Evolutionary conservation across 2,329 filamentous ascomycete genomes (phyloP).

Genomic region (Ascochyta viciae-villosae): DNA sequence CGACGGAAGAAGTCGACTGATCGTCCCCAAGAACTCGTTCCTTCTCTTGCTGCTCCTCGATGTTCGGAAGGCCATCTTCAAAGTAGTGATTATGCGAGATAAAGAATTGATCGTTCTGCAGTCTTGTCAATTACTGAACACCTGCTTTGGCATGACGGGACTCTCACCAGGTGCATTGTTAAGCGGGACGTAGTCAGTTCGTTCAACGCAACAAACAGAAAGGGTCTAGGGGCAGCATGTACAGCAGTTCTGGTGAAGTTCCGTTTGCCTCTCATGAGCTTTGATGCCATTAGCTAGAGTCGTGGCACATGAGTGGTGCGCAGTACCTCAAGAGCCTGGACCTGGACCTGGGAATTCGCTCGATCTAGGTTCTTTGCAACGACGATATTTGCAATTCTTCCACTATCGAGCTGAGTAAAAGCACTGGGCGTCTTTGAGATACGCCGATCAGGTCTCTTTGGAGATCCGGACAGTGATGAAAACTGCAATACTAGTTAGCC

Average conservation of each 20-base stretch:
- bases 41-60: slow-evolving; percentile 64
- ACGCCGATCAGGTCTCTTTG: slow-evolving; percentile 26
- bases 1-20: slow-evolving; percentile 47
- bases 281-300: slow-evolving; percentile 34
- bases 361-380: slow-evolving; percentile 81
- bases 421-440: slow-evolving; percentile 43
- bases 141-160: slow-evolving; percentile 49
- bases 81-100: slow-evolving; percentile 85
- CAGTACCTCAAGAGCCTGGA: slow-evolving; percentile 71
- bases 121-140: not conserved
- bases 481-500: slow-evolving; percentile 24
- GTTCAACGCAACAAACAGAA: slow-evolving; percentile 83
- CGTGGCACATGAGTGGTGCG: not conserved
- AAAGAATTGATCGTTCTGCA: slow-evolving; percentile 85
- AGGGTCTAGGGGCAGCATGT: slow-evolving; percentile 76
- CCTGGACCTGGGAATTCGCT: slow-evolving; percentile 78
- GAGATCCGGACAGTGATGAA: slow-evolving; percentile 26
- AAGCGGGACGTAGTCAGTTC: slow-evolving; percentile 46
- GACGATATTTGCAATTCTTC: slow-evolving; percentile 78
- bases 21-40: slow-evolving; percentile 34
- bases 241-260: slow-evolving; percentile 78
- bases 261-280: slow-evolving; percentile 81
- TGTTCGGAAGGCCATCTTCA: slow-evolving; percentile 74
- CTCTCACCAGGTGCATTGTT: slow-evolving; percentile 52
- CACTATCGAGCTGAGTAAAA: slow-evolving; percentile 53